Evolutionary conservation across 139 green algal genomes (phyloP), one percentile per base, ranked within the genome.

Genomic region (Chlamydomonas incerta): DNA sequence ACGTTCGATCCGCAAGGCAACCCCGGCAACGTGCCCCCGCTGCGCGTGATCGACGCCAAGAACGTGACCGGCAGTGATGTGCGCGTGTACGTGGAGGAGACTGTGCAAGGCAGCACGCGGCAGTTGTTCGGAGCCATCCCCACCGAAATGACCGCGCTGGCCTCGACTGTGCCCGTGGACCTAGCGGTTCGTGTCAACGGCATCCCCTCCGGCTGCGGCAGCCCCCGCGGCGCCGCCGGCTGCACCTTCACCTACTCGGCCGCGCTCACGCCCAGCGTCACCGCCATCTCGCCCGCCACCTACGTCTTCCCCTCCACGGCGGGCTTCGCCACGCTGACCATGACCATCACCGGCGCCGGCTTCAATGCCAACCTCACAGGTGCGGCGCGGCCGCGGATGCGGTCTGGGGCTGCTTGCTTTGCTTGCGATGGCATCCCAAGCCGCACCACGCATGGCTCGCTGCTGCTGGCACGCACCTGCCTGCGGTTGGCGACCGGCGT

Each of bases 221-320:
- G 66, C 3, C 33, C 80, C 63, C 20, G 29, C 24, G 34, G 31
- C 23, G 6, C 11, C 20, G n/a, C 20, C 35, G 55, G n/a, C 31
- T 90, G 86, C 52, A 57, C n/a, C 50, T 90, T 87, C 31, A 55
- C 47, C 34, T 90, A 90, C 80, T 29, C 24, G 3, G 20, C 71
- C n/a, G 33, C 47, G 31, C 3, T 35, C 29, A 90, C 74, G 26
- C 63, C 80, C 26, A 57, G 3, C 31, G 18, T 90, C 29, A 80
- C 74, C 13, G 28, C 70, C 23, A 72, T 83, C 71, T 34, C 46
- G 83, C n/a, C 55, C 24, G 11, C 24, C 60, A n/a, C 60, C 23
- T n/a, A 15, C 60, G 9, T 31, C 8, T n/a, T n/a, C 24, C 24
- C 21, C 18, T n/a, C 24, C 8, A 21, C 17, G 3, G 20, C 55